Base-by-base conservation (phyloP, 495 filamentous ascomycete species). In the Cercophora sp. region DNA sequence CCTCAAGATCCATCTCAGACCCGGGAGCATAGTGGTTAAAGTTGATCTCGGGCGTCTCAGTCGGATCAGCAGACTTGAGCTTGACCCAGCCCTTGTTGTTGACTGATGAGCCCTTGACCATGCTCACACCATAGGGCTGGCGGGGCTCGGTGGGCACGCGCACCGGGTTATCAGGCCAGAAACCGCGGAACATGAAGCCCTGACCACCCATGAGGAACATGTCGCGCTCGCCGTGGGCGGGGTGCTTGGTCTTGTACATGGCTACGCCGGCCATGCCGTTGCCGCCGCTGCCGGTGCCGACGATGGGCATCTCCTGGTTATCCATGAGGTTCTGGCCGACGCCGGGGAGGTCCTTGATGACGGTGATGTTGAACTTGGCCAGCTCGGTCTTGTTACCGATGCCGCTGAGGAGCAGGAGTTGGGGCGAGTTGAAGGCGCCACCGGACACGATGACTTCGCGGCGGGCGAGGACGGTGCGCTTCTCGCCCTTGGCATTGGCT, bases 301-400 rank as follows among this genome's bases (percentile, higher is more conserved):
- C 55, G 51, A 67, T 65, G 25, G 64, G 64, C 55, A 67, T 65
- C 51, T 70, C 69, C 48, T 70, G 70, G 49, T 82, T 79, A 46
- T 83, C 80, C 61, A 77, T 74, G 1, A 83, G 68, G 32, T 79
- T 80, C 58, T 73, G 73, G 1, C 79, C 79, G 0, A 82, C 80
- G 4, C 79, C 79, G 8, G 78, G 75, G 2, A 75, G 64, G 35
- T 80, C 64, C 18, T 76, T 67, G 23, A 70, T 56, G 34, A 74
- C 65, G 19, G 69, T 55, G 40, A 83, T 80, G 34, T 57, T 39
- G 34, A 68, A 59, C 29, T 65, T 55, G 47, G 57, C 32, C 2
- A 72, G 57, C 49, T 72, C 64, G 34, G 63, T 52, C 5, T 55
- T 58, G 24, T 65, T 64, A 8, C 69, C 69, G 35, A 72, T 67